Evolutionary conservation across 345 rosid species (phyloP).

Genomic region (Isatis tinctoria): DNA sequence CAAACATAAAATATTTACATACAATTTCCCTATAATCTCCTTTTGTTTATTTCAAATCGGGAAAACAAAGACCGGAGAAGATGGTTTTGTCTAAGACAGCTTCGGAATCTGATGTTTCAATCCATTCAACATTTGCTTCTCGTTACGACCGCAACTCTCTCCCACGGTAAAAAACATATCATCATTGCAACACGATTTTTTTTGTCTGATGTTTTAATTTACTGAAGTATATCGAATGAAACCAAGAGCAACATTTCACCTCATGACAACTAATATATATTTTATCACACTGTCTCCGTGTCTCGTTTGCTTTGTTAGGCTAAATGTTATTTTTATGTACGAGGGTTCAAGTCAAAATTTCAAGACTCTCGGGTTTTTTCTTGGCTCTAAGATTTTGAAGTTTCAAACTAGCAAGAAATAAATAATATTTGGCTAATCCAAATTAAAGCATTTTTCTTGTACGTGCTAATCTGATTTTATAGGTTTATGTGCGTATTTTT

Average conservation of each 20-base stretch:
- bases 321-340: background rate
- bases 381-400: too few relatives aligned
- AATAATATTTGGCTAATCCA: too few relatives aligned
- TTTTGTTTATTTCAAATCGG: background rate
- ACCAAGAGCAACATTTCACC: background rate
- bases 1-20: slow-evolving; percentile 5
- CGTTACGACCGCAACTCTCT: slow-evolving; percentile 77
- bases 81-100: slow-evolving; percentile 71
- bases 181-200: background rate
- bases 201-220: background rate
- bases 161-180: slow-evolving; percentile 42
- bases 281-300: background rate
- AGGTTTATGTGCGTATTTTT: background rate
- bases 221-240: background rate
- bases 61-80: background rate
- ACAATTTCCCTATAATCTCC: background rate
- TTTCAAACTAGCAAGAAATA: too few relatives aligned
- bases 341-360: background rate
- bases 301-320: background rate
- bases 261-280: too few relatives aligned
- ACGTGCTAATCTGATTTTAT: background rate
- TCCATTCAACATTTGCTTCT: slow-evolving; percentile 85
- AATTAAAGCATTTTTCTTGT: too few relatives aligned
- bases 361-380: too few relatives aligned
- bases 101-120: slow-evolving; percentile 63